Conservation (phyloP, 2,329 filamentous ascomycete genomes). For the Fusarium buharicum region DNA sequence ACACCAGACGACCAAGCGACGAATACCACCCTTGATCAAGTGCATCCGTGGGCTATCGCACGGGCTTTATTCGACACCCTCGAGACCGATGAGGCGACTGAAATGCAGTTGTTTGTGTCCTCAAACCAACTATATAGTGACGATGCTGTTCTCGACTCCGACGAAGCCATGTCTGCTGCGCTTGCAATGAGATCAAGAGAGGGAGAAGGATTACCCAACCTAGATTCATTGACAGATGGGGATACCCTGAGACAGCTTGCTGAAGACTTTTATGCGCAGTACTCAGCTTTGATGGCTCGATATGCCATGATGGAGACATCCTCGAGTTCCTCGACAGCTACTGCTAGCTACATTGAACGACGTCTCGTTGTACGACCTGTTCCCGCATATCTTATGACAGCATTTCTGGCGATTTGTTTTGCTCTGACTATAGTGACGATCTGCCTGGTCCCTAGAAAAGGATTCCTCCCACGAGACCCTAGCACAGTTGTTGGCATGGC, state of each 20-base stretch:
- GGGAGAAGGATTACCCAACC: constrained; percentile 26
- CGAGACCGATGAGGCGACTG: constrained; percentile 5
- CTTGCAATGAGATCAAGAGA: constrained; percentile 45
- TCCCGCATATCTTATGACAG: constrained; percentile 49
- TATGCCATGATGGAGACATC: constrained; percentile 46
- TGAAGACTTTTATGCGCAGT: constrained; percentile 50
- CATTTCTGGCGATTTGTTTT: constrained; percentile 44
- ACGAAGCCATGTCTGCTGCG: constrained; percentile 50
- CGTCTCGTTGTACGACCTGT: constrained; percentile 47
- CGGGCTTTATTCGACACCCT: constrained; percentile 38
- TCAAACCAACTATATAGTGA: constrained; percentile 35
- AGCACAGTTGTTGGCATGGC: constrained; percentile 51
- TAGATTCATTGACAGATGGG: constrained; percentile 42
- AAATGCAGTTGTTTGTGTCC: constrained; percentile 5
- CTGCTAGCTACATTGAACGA: constrained; percentile 44
- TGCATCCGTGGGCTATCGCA: constrained; percentile 38
- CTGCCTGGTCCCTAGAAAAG: constrained; percentile 43
- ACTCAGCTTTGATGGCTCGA: constrained; percentile 49
- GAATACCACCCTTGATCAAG: constrained; percentile 33
- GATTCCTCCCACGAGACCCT: constrained; percentile 52
- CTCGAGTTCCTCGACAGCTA: constrained; percentile 35
- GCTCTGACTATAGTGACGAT: constrained; percentile 36
- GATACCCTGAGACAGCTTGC: constrained; percentile 43
- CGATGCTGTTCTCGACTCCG: constrained; percentile 45
- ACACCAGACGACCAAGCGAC: constrained; percentile 3